Conservation (phyloP, 805 yeast genomes). For the Cyberlindnera mycetangii region DNA sequence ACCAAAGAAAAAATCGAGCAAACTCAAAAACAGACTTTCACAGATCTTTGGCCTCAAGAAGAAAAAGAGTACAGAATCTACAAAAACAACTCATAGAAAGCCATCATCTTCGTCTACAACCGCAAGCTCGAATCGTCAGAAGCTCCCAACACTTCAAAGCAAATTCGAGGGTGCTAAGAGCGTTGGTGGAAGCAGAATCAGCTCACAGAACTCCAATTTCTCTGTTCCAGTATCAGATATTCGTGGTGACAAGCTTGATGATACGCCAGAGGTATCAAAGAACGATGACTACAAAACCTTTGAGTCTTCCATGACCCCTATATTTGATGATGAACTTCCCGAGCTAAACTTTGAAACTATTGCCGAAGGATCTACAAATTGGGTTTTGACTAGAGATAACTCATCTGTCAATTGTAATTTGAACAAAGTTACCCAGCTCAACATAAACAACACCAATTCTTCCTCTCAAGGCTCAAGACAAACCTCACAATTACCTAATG, state of each 20-base stretch:
- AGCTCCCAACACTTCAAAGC: conserved; percentile 1
- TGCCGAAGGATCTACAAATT: conserved; percentile 13
- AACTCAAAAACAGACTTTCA: conserved; percentile 25
- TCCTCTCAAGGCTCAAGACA: neutral
- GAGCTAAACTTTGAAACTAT: conserved; percentile 9
- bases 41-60: conserved; percentile 21
- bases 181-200: neutral
- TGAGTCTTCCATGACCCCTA: conserved; percentile 25
- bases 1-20: conserved; percentile 12
- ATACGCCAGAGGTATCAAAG: conserved; percentile 16
- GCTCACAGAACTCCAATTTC: neutral
- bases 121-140: neutral
- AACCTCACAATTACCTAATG: neutral
- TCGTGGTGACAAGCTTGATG: neutral
- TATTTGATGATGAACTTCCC: conserved; percentile 22
- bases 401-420: conserved; percentile 20
- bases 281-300: conserved; percentile 21
- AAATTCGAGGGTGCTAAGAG: conserved; percentile 1
- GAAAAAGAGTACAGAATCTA: conserved; percentile 2
- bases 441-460: neutral
- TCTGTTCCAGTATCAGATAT: neutral
- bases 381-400: conserved; percentile 23
- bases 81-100: neutral
- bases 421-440: conserved; percentile 12
- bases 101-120: neutral